These are phyloP conservation scores for Auriscalpium microsporum DNA, from an alignment of 768 basidiomycete species.

Conservation along the genomic window DNA sequence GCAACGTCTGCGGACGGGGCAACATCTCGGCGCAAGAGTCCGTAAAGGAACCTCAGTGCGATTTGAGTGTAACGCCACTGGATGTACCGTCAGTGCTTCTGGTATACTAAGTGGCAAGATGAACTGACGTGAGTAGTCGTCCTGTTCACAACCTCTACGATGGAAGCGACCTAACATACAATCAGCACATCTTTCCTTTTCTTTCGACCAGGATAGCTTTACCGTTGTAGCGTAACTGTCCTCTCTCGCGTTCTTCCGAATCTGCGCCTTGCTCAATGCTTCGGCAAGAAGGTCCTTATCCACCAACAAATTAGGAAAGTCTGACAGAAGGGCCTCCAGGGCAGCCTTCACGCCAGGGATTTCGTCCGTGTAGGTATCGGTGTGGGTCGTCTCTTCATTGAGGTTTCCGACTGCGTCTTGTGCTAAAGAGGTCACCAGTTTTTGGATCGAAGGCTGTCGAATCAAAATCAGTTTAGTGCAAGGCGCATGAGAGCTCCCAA, in stretches of 20 bases:
- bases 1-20: conserved; percentile 44
- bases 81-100: background rate
- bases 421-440: conserved; percentile 53
- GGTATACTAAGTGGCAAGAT: too few species aligned
- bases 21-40: conserved; percentile 57
- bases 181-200: background rate
- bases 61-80: conserved; percentile 82
- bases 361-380: conserved; percentile 48
- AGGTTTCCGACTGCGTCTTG: conserved; percentile 53
- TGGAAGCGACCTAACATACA: conserved; percentile 40
- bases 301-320: conserved; percentile 38
- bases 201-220: conserved; percentile 8
- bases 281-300: conserved; percentile 35
- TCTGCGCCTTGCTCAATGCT: conserved; percentile 36
- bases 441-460: conserved; percentile 65
- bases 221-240: conserved; percentile 38
- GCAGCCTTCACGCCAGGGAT: conserved; percentile 39
- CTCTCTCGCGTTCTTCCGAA: conserved; percentile 32
- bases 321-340: conserved; percentile 39
- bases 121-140: conserved; percentile 65
- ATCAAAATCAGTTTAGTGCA: background rate
- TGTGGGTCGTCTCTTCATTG: conserved; percentile 56
- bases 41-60: conserved; percentile 50
- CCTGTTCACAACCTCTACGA: conserved; percentile 51
- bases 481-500: background rate